These are phyloP conservation scores for Plasmodium fragile DNA, from an alignment of 169 alveolate genomes.

Conservation along the genomic window DNA sequence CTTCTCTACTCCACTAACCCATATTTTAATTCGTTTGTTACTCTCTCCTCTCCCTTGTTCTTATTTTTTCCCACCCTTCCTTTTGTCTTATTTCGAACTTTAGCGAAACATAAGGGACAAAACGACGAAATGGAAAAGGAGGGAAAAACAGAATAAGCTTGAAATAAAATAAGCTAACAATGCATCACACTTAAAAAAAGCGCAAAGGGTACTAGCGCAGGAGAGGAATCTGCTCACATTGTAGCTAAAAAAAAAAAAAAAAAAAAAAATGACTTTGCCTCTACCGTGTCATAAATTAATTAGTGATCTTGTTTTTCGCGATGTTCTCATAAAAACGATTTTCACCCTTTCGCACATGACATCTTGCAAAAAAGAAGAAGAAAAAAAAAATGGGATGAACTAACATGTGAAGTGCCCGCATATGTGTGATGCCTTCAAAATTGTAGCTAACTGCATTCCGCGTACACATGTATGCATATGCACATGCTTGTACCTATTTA, in stretches of 20 bases:
- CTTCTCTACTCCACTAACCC: neutral
- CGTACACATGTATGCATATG: neutral
- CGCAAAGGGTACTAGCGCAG: neutral
- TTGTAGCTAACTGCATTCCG: neutral
- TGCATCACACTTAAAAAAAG: neutral
- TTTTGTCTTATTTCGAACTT: slow-evolving; percentile 1
- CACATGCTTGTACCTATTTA: neutral
- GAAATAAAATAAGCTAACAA: neutral
- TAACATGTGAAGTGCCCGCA: neutral
- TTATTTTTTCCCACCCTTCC: neutral
- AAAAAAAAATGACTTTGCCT: neutral
- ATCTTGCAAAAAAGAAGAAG: neutral
- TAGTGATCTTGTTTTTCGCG: neutral
- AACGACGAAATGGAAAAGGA: neutral
- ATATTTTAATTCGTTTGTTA: neutral
- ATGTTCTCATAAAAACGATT: neutral
- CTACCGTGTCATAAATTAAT: neutral
- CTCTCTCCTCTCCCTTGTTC: neutral
- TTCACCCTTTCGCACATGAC: neutral
- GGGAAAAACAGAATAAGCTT: neutral
- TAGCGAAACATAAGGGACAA: neutral
- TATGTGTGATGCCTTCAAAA: neutral
- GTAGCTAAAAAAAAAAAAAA: neutral
- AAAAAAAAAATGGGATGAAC: neutral
- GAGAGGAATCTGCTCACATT: neutral